A percentile compares a stretch with the other conserved stretches of the same genome.
Evolutionary conservation across 164 flowering plant genomes (phyloP).

Genomic region (Liriodendron chinense): DNA sequence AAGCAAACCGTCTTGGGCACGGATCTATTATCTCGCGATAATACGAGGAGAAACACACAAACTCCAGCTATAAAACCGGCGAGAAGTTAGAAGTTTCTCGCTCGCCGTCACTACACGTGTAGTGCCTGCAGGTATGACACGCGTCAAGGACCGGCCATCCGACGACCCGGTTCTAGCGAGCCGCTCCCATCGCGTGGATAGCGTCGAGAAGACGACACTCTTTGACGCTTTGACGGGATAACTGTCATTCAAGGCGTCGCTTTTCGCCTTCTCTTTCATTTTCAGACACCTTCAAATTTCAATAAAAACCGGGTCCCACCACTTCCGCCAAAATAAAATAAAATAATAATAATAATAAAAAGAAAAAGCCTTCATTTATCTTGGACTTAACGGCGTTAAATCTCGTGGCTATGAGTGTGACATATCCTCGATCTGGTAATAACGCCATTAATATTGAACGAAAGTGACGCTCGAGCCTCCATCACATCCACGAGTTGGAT

Average conservation of each 20-base stretch:
- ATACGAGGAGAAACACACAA: neutral
- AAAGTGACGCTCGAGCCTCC: too few relatives aligned
- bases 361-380: too few relatives aligned
- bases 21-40: too few relatives aligned
- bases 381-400: too few relatives aligned
- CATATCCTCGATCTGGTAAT: too few relatives aligned
- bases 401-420: too few relatives aligned
- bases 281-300: constrained; percentile 5
- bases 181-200: neutral
- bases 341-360: neutral
- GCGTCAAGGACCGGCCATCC: neutral
- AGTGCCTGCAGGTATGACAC: neutral
- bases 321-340: neutral
- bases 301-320: constrained; percentile 1
- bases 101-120: neutral
- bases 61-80: neutral
- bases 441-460: too few relatives aligned
- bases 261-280: neutral
- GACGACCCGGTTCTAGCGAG: neutral
- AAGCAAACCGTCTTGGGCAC: too few relatives aligned
- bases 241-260: neutral
- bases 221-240: neutral
- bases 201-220: neutral
- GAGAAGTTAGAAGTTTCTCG: neutral
- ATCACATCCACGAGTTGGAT: too few relatives aligned